phyloP scores from a whole-genome alignment of 148 eudicot genomes.

The Salicornia ramosissima region DNA sequence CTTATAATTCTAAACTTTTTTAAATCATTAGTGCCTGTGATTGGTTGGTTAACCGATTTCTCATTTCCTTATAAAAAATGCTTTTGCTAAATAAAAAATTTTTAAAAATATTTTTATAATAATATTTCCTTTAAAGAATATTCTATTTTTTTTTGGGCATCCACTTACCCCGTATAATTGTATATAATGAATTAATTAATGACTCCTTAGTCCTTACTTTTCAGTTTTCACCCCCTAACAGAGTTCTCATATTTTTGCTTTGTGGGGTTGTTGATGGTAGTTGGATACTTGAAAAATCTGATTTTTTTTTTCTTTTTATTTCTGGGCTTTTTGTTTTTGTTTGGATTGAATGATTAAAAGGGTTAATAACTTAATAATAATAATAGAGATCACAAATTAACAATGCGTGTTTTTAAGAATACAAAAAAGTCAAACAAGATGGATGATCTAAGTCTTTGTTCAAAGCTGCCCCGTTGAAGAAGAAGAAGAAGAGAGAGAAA shows the following conservation, averaged over 20 bases:
- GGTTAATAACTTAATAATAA: too few relatives aligned
- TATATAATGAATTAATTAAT: too few relatives aligned
- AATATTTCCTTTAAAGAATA: too few relatives aligned
- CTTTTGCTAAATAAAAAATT: too few relatives aligned
- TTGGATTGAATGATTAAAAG: conserved; percentile 5
- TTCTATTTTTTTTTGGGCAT: not conserved
- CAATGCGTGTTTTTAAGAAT: conserved; percentile 18
- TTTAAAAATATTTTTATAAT: too few relatives aligned
- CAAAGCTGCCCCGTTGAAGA: conserved; percentile 21
- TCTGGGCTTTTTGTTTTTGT: not conserved
- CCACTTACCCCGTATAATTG: too few relatives aligned
- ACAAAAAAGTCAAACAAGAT: conserved; percentile 33
- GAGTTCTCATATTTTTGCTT: conserved; percentile 7
- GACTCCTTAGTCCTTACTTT: too few relatives aligned
- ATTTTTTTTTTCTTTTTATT: not conserved
- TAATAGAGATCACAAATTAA: conserved; percentile 4
- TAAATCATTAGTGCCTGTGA: too few relatives aligned
- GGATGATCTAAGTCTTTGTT: conserved; percentile 21
- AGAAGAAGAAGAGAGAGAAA: not conserved
- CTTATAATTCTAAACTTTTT: too few relatives aligned
- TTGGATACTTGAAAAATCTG: conserved; percentile 15
- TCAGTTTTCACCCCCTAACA: not conserved
- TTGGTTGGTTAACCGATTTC: too few relatives aligned
- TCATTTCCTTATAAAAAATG: too few relatives aligned
- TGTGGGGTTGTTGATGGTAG: conserved; percentile 39